Evolutionary conservation across 371 early-diverging fungal genomes (phyloP).

Genomic region (Mortierella sp.): DNA sequence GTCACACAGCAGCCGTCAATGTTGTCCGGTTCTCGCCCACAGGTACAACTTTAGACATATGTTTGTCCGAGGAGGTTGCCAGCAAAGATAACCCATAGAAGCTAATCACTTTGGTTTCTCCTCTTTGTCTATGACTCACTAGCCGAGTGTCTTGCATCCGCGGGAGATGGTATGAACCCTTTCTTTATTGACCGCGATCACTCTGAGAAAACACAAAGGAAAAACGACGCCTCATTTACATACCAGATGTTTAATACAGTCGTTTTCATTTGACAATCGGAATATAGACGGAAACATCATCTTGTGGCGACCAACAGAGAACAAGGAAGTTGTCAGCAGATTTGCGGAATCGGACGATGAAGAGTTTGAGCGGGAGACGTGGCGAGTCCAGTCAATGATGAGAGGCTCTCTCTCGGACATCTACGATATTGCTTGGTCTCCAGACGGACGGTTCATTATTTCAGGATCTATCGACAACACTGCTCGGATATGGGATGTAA

Average conservation of each 20-base stretch:
- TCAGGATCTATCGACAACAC: slow-evolving; percentile 96
- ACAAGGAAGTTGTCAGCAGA: slow-evolving; percentile 64
- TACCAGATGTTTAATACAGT: background rate
- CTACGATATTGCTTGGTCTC: slow-evolving; percentile 97
- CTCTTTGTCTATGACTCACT: slow-evolving; percentile 18
- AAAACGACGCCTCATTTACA: too few relatives aligned
- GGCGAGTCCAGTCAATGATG: slow-evolving; percentile 65
- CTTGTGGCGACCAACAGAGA: slow-evolving; percentile 82
- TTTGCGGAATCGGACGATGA: slow-evolving; percentile 60
- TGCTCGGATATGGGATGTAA: slow-evolving; percentile 90
- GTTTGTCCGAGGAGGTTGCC: too few relatives aligned
- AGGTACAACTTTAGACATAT: slow-evolving; percentile 52
- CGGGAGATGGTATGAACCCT: slow-evolving; percentile 84
- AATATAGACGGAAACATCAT: slow-evolving; percentile 85
- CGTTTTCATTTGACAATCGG: background rate
- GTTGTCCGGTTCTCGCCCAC: slow-evolving; percentile 93
- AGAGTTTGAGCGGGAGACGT: slow-evolving; percentile 66
- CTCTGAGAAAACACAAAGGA: background rate
- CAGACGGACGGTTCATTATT: slow-evolving; percentile 88
- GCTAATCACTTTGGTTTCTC: background rate
- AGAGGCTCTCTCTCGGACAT: slow-evolving; percentile 83
- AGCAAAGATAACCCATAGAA: background rate
- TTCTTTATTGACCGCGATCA: slow-evolving; percentile 21
- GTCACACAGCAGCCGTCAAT: slow-evolving; percentile 94
- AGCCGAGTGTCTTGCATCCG: slow-evolving; percentile 85